Evolutionary conservation across 495 filamentous ascomycete genomes (phyloP).

Genomic region (Xylaria grammica): DNA sequence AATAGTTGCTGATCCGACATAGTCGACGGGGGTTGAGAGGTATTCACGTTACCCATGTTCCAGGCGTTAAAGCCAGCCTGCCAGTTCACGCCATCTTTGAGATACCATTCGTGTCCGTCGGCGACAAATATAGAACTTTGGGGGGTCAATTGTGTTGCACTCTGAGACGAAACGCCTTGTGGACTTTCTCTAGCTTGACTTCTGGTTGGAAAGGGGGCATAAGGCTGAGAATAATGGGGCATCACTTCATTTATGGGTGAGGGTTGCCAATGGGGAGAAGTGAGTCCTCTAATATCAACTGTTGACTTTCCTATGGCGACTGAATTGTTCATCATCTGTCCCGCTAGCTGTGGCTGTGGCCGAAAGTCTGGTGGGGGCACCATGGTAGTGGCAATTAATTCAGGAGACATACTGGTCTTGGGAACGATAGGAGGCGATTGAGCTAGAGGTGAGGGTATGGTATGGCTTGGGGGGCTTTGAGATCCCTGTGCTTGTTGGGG

Average conservation of each 20-base stretch:
- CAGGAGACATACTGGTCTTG: constrained; percentile 19
- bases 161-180: constrained; percentile 14
- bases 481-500: constrained; percentile 4
- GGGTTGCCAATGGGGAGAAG: constrained; percentile 17
- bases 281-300: constrained; percentile 22
- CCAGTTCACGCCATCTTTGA: constrained; percentile 56
- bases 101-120: constrained; percentile 57
- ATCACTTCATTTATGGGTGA: constrained; percentile 18
- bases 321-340: constrained; percentile 26
- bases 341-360: constrained; percentile 19
- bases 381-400: constrained; percentile 23
- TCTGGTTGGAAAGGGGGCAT: constrained; percentile 3
- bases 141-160: constrained; percentile 25
- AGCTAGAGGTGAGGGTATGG: constrained; percentile 27
- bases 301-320: constrained; percentile 25
- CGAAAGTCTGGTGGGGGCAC: constrained; percentile 31
- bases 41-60: constrained; percentile 31
- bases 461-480: constrained; percentile 8
- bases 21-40: constrained; percentile 7
- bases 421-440: constrained; percentile 27
- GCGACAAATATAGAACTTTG: constrained; percentile 42
- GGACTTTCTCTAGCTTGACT: constrained; percentile 19
- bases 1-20: constrained; percentile 34
- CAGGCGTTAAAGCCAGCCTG: constrained; percentile 53
- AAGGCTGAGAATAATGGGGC: constrained; percentile 21